phyloP scores from a whole-genome alignment of 768 basidiomycete species.

The Cubamyces lactineus region DNA sequence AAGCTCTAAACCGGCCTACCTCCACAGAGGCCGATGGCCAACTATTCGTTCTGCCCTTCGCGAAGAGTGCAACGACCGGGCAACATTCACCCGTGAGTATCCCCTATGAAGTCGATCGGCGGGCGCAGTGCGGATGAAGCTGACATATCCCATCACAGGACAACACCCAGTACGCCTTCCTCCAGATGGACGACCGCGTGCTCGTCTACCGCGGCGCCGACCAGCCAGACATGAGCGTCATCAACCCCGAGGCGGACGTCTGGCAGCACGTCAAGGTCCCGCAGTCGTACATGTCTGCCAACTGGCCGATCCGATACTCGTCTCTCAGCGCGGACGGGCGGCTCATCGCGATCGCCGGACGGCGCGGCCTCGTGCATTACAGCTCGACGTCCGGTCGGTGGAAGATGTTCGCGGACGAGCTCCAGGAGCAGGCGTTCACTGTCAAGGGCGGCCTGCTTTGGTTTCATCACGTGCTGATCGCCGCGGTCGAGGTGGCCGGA shows the following conservation, averaged over 20 bases:
- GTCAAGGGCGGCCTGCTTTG: slow-evolving; percentile 93
- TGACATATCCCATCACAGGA: slow-evolving; percentile 55
- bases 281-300: slow-evolving; percentile 80
- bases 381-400: slow-evolving; percentile 93
- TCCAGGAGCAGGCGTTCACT: slow-evolving; percentile 84
- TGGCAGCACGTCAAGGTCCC: slow-evolving; percentile 98
- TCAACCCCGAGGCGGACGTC: slow-evolving; percentile 96
- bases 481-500: slow-evolving; percentile 81
- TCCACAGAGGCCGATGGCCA: slow-evolving; percentile 63
- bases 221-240: slow-evolving; percentile 97
- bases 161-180: slow-evolving; percentile 92
- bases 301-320: slow-evolving; percentile 95
- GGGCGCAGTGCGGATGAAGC: not conserved
- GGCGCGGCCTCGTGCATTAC: slow-evolving; percentile 90
- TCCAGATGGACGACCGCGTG: slow-evolving; percentile 93
- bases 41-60: slow-evolving; percentile 87
- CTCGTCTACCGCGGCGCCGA: slow-evolving; percentile 95
- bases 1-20: not conserved
- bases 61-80: slow-evolving; percentile 90
- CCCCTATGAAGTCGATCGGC: too few species aligned
- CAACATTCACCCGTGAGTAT: slow-evolving; percentile 85
- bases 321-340: slow-evolving; percentile 89
- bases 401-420: slow-evolving; percentile 83
- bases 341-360: slow-evolving; percentile 90
- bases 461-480: slow-evolving; percentile 96